Conservation (phyloP, 305 asterid genomes). For the Plantago coronopus region DNA sequence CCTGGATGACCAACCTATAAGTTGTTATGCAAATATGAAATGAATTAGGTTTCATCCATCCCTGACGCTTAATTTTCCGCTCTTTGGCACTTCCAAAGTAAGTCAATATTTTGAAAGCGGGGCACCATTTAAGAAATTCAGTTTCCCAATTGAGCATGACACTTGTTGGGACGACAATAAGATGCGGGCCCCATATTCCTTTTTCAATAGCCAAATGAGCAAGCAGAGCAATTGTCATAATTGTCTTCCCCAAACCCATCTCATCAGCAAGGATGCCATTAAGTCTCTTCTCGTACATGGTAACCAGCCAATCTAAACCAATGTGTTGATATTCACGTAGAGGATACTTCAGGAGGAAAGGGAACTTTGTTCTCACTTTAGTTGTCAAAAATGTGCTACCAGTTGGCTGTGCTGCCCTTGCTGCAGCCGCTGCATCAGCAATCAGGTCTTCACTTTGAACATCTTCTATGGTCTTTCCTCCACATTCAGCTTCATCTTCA, state of each 20-base stretch:
- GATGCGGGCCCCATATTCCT: constrained; percentile 99
- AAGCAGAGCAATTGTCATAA: constrained; percentile 97
- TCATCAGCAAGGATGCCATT: constrained; percentile 99
- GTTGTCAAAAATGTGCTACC: constrained; percentile 96
- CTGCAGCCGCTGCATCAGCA: constrained; percentile 99
- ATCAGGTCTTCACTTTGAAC: constrained; percentile 60
- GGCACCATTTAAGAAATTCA: constrained; percentile 99
- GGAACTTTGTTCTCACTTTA: constrained; percentile 92
- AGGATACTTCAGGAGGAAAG: constrained; percentile 92
- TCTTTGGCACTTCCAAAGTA: constrained; percentile 99
- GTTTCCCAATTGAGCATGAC: constrained; percentile 99
- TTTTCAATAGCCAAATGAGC: constrained; percentile 96
- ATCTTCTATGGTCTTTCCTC: constrained; percentile 55
- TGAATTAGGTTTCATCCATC: constrained; percentile 94
- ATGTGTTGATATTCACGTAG: constrained; percentile 99
- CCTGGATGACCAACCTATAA: constrained; percentile 97
- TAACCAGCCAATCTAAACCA: constrained; percentile 99
- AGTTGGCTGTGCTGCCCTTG: constrained; percentile 97
- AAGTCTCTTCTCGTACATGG: constrained; percentile 98
- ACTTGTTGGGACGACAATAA: constrained; percentile 98
- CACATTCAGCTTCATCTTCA: constrained; percentile 47
- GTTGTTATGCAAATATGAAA: constrained; percentile 97
- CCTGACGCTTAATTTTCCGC: constrained; percentile 90
- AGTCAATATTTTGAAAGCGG: constrained; percentile 97
- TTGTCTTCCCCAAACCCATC: constrained; percentile 99